Conservation (phyloP, 148 eudicot genomes). For the Arctostaphylos glauca region DNA sequence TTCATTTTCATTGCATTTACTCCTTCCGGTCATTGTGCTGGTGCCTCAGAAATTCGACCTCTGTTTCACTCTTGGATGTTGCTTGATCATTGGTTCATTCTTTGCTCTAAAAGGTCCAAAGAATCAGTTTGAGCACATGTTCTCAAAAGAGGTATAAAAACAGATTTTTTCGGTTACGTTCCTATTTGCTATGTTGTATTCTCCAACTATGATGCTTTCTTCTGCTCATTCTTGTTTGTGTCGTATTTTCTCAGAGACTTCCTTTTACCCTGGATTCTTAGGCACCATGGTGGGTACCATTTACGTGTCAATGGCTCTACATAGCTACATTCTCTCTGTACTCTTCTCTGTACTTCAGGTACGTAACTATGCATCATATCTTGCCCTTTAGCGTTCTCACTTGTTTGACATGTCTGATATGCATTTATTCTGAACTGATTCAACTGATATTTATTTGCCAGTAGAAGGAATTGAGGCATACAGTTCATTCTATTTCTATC, state of each 20-base stretch:
- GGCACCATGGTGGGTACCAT: constrained; percentile 89
- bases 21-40: constrained; percentile 92
- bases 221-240: neutral
- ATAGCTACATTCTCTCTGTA: constrained; percentile 90
- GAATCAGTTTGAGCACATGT: constrained; percentile 88
- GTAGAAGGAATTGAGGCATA: neutral
- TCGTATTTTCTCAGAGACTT: constrained; percentile 64
- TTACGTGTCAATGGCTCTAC: constrained; percentile 98
- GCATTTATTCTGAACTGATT: neutral
- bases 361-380: constrained; percentile 19
- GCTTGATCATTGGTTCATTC: constrained; percentile 84
- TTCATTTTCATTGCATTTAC: constrained; percentile 93
- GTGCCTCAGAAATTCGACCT: constrained; percentile 96
- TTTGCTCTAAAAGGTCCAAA: constrained; percentile 89
- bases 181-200: neutral
- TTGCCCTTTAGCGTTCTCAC: neutral
- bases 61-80: constrained; percentile 91
- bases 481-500: neutral
- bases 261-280: constrained; percentile 92
- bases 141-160: constrained; percentile 70
- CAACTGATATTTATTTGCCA: neutral
- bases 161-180: neutral
- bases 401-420: neutral
- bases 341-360: constrained; percentile 95
- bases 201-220: neutral